Percentiles rank a stretch among this genome's conserved stretches.
Conservation (phyloP, 2,329 filamentous ascomycete species). For the Proliferodiscus dingleyae region DNA sequence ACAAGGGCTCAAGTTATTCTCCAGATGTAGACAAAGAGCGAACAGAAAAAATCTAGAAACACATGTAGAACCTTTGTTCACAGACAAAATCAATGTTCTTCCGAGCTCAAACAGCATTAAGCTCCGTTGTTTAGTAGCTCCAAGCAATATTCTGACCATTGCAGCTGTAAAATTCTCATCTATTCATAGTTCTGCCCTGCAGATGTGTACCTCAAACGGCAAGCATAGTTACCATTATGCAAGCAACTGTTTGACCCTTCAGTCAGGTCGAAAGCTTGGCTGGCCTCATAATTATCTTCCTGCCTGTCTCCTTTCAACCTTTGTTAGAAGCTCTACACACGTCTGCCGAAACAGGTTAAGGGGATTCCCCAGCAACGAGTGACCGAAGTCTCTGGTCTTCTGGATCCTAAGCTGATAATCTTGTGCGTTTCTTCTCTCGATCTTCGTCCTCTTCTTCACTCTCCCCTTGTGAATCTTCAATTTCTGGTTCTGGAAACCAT, state of each 20-base stretch:
- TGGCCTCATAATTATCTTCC: not conserved
- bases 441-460: not conserved
- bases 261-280: not conserved
- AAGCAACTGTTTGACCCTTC: not conserved
- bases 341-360: slow-evolving; percentile 11
- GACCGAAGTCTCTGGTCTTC: slow-evolving; percentile 7
- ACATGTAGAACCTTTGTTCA: too few relatives aligned
- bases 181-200: not conserved
- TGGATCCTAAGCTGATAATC: slow-evolving; percentile 9
- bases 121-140: too few relatives aligned
- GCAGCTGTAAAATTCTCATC: too few relatives aligned
- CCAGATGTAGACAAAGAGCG: too few relatives aligned
- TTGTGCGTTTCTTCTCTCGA: slow-evolving; percentile 5
- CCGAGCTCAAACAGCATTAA: too few relatives aligned
- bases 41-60: too few relatives aligned
- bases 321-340: slow-evolving; percentile 5
- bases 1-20: too few relatives aligned
- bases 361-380: slow-evolving; percentile 5
- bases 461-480: not conserved
- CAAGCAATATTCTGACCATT: not conserved
- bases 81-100: too few relatives aligned
- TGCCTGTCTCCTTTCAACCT: slow-evolving; percentile 3
- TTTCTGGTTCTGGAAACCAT: not conserved
- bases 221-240: not conserved
- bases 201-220: not conserved